Base-by-base conservation (phyloP, 2,329 filamentous ascomycete genomes). In the Fusarium sp. region DNA sequence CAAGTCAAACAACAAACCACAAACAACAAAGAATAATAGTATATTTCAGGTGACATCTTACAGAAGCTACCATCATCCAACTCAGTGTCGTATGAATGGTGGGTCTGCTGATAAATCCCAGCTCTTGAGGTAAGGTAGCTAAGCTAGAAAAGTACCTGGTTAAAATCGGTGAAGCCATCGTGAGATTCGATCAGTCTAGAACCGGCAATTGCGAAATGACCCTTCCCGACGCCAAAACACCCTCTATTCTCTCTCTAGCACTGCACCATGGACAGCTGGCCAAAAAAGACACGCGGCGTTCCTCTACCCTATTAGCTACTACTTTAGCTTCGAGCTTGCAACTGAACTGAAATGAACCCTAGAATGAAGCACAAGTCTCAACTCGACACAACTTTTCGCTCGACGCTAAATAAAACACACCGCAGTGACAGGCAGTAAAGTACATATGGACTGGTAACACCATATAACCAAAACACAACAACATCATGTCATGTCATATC, bases 161-260 rank as follows among this genome's bases (percentile, higher is more conserved):
- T 44, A 35, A 41, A 56, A 39, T 62, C 55, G 61, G 58, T 72
- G 70, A 72, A 72, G 70, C 70, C 61, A 72, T 72, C 70, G 70
- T 67, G 70, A 73, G 65, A 71, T 67, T 62, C 50, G 45, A 56
- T 51, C 35, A 57, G 50, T 73, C 68, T 72, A 72, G 70, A 71
- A 70, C 63, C 70, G 65, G 67, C 31, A 61, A 41, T 45, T 67
- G 65, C 41, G 47, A 66, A 36, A 56, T 36, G 44, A 54, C 61
- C 57, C 41, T 35, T 47, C 60, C 57, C 53, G 60, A 62, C 48
- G 36, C 61, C 47, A 41, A 44, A 62, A 59, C 66, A 54, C 48
- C 61, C 62, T 71, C 61, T 65, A 60, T 67, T 39, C 35, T 39
- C 13, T 61, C 56, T 71, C 57, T 67, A 73, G 65, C 48, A 70